phyloP scores from a whole-genome alignment of 805 yeast species.

The Saccharomyces mikatae region DNA sequence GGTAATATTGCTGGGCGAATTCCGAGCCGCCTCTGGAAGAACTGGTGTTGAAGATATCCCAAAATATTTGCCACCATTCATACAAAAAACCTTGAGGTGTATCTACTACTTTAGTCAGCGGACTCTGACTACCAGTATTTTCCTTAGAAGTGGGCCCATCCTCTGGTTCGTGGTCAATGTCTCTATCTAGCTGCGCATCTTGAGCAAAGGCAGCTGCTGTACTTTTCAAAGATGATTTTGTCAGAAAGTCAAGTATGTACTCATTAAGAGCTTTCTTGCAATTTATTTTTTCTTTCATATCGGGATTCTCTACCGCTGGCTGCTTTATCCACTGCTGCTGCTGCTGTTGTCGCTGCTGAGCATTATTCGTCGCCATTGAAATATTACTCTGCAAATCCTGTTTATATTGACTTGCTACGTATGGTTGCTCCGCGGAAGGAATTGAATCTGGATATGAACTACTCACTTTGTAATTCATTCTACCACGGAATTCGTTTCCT shows the following conservation, averaged over 20 bases:
- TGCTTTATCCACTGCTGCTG: slow-evolving; percentile 6
- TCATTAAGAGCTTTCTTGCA: slow-evolving; percentile 59
- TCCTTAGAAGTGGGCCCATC: neutral
- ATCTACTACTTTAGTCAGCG: slow-evolving; percentile 40
- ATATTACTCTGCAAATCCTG: neutral
- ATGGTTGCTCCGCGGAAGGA: neutral
- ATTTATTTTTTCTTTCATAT: neutral
- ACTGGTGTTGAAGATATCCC: slow-evolving; percentile 86
- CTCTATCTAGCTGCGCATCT: slow-evolving; percentile 46
- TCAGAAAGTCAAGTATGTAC: slow-evolving; percentile 75
- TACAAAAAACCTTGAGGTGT: slow-evolving; percentile 80
- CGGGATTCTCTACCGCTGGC: neutral
- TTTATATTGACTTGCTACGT: neutral
- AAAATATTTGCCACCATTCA: slow-evolving; percentile 95
- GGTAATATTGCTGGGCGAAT: slow-evolving; percentile 64
- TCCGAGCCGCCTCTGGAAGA: slow-evolving; percentile 56
- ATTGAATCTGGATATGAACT: neutral
- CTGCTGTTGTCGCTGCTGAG: slow-evolving; percentile 11
- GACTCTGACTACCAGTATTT: slow-evolving; percentile 24
- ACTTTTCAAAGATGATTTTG: slow-evolving; percentile 61
- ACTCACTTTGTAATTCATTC: neutral
- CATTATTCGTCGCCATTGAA: neutral
- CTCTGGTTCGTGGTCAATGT: slow-evolving; percentile 30
- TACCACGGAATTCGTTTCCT: neutral
- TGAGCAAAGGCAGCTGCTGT: slow-evolving; percentile 67